Base-by-base conservation (phyloP, 2,329 filamentous ascomycete genomes). In the Ophiostoma quercus region DNA sequence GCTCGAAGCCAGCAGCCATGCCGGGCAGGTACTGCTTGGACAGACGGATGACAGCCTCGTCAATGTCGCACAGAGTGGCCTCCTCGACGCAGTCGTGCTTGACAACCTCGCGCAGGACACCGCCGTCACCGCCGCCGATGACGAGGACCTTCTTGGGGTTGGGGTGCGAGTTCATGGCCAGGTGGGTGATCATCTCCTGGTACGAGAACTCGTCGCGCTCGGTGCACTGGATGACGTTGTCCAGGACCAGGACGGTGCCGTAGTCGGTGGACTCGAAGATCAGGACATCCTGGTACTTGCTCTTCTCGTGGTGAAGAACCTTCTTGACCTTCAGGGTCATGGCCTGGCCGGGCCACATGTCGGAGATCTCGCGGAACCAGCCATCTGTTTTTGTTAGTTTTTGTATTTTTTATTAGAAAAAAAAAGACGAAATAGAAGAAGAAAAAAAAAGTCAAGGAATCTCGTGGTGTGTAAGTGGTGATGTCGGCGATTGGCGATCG, bases 141-240 rank as follows among this genome's bases (percentile, higher is more conserved):
- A 99, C 95, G 71, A 99, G 89, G 69, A 99, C 95, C 83, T 94
- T 96, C 88, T 98, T 95, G 79, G 95, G 95, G 85, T 96, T 89
- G 76, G 95, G 95, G 88, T 99, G 95, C 69, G 94, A 92, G 88
- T 96, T 95, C 90, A 99, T 92, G 82, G 93, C 95, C 75, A 99
- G 87, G 83, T 99, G 93, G 76, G 94, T 94, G 82, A 99, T 99
- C 95, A 99, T 99, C 88, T 99, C 95, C 86, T 99, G 95, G 88
- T 97, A 97, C 77, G 94, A 92, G 86, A 98, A 99, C 85, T 99
- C 95, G 79, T 99, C 93, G 75, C 94, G 90, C 88, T 99, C 95
- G 76, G 95, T 98, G 87, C 90, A 93, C 84, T 99, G 95, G 81
- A 99, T 97, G 80, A 97, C 95, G 80, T 98, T 98, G 87, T 99